Base-by-base conservation (phyloP, 2,329 filamentous ascomycete species). In the Hypoxylon sp. region DNA sequence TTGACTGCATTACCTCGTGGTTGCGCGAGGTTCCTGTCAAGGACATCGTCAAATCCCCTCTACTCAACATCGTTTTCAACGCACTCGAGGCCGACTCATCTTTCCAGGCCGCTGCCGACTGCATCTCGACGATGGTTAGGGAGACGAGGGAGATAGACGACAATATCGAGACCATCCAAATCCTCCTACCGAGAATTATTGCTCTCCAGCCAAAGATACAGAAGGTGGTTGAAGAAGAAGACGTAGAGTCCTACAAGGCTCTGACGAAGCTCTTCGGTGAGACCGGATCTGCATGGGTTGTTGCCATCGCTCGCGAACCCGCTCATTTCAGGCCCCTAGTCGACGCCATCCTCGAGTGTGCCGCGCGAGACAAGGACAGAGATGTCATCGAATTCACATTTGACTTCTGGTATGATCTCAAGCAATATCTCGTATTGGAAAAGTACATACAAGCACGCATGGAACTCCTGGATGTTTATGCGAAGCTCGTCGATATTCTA, bases 1-100 rank as follows among this genome's bases (percentile, higher is more conserved):
- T 98, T 77, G 93, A 97, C 74, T 98, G 96, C 77, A 93, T 98
- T 72, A 96, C 93, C 30, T 97, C 96, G 2, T 99, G 96, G 96
- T 86, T 98, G 71, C 89, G 93, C 72, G 96, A 99, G 80, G 93
- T 99, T 5, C 93, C 95, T 0, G 87, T 97, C 49, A 85, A 85
- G 68, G 90, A 92, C 66, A 89, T 99, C 68, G 91, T 97, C 70
- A 91, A 90, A 72, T 97, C 95, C 1, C 91, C 94, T 5, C 84
- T 99, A 12, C 84, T 99, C 71, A 88, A 93, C 70, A 84, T 94
- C 54, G 87, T 97, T 51, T 88, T 97, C 75, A 87, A 89, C 70
- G 93, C 91, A 5, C 81, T 97, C 30, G 86, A 91, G 48, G 85
- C 88, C 63, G 92, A 96, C 33, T 82, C 84, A 42, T 93, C 95